phyloP scores from a whole-genome alignment of 352 stramenopile species.

The Pythium phragmiticola region DNA sequence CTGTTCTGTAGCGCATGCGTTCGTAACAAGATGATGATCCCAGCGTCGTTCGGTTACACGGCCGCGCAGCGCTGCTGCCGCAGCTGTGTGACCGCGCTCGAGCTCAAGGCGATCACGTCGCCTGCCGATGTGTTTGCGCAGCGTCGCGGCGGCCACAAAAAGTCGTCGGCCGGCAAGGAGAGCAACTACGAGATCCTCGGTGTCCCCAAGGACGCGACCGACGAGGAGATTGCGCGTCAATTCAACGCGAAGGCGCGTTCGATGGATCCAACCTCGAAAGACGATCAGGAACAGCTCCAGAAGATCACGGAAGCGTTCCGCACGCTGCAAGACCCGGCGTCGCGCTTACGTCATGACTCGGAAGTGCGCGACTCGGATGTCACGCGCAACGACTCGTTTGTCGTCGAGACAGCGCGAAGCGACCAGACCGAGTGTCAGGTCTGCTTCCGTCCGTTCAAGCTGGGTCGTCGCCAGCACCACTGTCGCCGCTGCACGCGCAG shows the following conservation, averaged over 20 bases:
- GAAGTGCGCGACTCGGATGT: conserved; percentile 53
- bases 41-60: conserved; percentile 77
- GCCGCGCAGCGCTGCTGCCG: conserved; percentile 75
- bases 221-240: conserved; percentile 72
- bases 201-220: conserved; percentile 60
- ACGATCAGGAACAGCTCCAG: conserved; percentile 69
- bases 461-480: conserved; percentile 79
- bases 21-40: conserved; percentile 83
- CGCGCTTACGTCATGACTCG: conserved; percentile 59
- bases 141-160: conserved; percentile 54
- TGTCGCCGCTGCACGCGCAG: conserved; percentile 83
- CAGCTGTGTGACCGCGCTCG: conserved; percentile 76
- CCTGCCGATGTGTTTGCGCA: conserved; percentile 83
- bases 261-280: conserved; percentile 59
- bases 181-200: conserved; percentile 72
- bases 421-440: conserved; percentile 88
- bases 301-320: conserved; percentile 81
- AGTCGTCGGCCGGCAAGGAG: conserved; percentile 40
- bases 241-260: conserved; percentile 72
- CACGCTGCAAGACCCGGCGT: conserved; percentile 62
- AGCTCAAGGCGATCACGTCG: conserved; percentile 88
- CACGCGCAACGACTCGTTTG: conserved; percentile 47
- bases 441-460: conserved; percentile 87
- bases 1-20: conserved; percentile 82
- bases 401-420: conserved; percentile 72